Conservation (phyloP, 2,329 filamentous ascomycete genomes). For the Talaromyces sp. region DNA sequence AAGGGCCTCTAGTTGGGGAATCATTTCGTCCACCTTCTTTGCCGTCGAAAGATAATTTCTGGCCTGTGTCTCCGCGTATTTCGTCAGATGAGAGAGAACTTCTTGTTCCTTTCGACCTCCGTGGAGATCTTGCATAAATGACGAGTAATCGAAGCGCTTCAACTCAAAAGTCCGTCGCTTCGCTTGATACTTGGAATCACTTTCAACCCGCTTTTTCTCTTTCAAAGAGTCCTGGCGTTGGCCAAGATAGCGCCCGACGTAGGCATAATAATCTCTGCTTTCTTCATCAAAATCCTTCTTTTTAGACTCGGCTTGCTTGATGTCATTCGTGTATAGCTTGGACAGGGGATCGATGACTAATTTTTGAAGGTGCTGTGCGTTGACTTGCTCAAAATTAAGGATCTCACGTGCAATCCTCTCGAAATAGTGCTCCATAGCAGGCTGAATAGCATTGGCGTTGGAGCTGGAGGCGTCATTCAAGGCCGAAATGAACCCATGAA, state of each 20-base stretch:
- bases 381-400: constrained; percentile 77
- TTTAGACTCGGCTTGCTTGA: constrained; percentile 95
- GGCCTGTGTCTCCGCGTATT: constrained; percentile 87
- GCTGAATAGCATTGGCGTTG: constrained; percentile 94
- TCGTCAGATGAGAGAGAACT: constrained; percentile 88
- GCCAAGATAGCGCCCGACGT: constrained; percentile 91
- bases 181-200: constrained; percentile 90
- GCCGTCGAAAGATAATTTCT: constrained; percentile 75
- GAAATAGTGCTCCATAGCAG: constrained; percentile 95
- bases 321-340: constrained; percentile 89
- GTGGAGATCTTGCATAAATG: constrained; percentile 98
- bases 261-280: constrained; percentile 96
- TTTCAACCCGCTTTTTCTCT: constrained; percentile 92
- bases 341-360: constrained; percentile 92
- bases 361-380: constrained; percentile 77
- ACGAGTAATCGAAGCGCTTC: constrained; percentile 97
- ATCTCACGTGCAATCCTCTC: constrained; percentile 95
- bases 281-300: constrained; percentile 98
- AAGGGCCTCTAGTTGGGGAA: constrained; percentile 86
- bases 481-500: constrained; percentile 76
- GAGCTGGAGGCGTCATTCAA: constrained; percentile 82
- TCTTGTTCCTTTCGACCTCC: constrained; percentile 98
- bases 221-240: constrained; percentile 94
- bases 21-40: constrained; percentile 78
- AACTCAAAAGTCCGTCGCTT: constrained; percentile 94